Evolutionary conservation across 345 rosid genomes (phyloP), one percentile per base, ranked within the genome.

Genomic region (Pistacia atlantica): DNA sequence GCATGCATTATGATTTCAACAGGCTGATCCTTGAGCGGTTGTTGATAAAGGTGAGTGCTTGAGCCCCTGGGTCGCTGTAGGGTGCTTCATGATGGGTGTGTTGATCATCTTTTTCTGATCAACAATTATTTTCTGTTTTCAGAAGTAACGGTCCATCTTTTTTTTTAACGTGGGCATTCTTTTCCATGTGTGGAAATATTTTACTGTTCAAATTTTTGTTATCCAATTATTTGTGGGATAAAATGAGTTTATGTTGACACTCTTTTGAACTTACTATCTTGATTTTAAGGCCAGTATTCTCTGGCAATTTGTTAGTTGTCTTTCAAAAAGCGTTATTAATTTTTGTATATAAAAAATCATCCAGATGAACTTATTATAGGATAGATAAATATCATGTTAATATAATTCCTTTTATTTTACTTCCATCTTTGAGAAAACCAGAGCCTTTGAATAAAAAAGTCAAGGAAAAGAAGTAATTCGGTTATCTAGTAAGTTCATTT

Each of bases 61-160:
- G 83, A 95, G 98, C 80, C 97, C 99, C 8, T 95, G 99, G 99
- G 88, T 95, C 71, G 91, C 96, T 11, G 83, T 78, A n/a, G 98
- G 99, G 67, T 95, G 99, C 90, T 90, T 95, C 79, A 71, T 86
- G 13, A 90, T 93, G 97, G 99, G 97, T 8, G 78, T 96, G 49
- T 96, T 95, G 0, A 89, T 93, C 71, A 85, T 93, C 74, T 93
- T 93, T 86, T 96, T 96, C 87, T 96, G 81, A 89, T 66, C 38
- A 57, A 80, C 35, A 65, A 75, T 4, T 45, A 13, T 73, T 64
- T 28, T 65, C 14, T 64, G n/a, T 71, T 57, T 74, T 74, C 35
- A 35, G 75, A 77, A 73, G 83, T 49, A 28, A 73, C n/a, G 84
- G 42, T 67, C 74, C 63, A 31, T 77, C 64, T 73, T 72, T 76